A percentile compares a stretch with the other conserved stretches of the same genome.
These are phyloP conservation scores for Colletotrichum filicis DNA, from an alignment of 2,329 filamentous ascomycete genomes.

Conservation along the genomic window DNA sequence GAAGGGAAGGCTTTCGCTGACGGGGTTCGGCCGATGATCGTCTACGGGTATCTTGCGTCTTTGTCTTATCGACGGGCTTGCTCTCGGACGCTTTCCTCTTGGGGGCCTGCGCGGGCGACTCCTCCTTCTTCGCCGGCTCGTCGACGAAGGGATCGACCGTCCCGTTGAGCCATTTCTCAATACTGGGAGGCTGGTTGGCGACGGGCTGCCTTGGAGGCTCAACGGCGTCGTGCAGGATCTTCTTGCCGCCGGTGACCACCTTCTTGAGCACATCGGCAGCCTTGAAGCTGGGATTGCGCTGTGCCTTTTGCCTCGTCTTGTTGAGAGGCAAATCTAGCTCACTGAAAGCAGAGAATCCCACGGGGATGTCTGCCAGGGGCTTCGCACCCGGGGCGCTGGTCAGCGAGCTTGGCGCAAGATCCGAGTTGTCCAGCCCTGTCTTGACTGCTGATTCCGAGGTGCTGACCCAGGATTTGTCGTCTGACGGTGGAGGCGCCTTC, in stretches of 20 bases:
- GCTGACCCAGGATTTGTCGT: slow-evolving; percentile 42
- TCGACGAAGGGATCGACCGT: slow-evolving; percentile 74
- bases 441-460: slow-evolving; percentile 39
- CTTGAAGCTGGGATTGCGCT: slow-evolving; percentile 68
- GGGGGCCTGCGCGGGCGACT: slow-evolving; percentile 36
- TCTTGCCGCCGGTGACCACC: slow-evolving; percentile 72
- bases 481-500: slow-evolving; percentile 28
- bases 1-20: slow-evolving; percentile 37
- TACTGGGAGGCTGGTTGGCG: slow-evolving; percentile 69
- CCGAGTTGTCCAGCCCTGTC: slow-evolving; percentile 41
- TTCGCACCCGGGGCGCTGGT: slow-evolving; percentile 50
- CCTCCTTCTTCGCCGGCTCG: slow-evolving; percentile 34
- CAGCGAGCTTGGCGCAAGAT: slow-evolving; percentile 52
- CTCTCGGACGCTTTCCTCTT: slow-evolving; percentile 48
- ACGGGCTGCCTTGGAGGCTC: slow-evolving; percentile 63
- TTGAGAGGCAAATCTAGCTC: slow-evolving; percentile 67
- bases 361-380: slow-evolving; percentile 69
- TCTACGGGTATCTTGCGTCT: slow-evolving; percentile 37
- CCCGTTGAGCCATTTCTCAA: slow-evolving; percentile 72
- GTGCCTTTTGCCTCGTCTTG: slow-evolving; percentile 55
- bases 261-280: slow-evolving; percentile 71
- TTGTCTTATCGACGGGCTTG: slow-evolving; percentile 38
- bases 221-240: slow-evolving; percentile 70
- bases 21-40: slow-evolving; percentile 40
- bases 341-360: slow-evolving; percentile 75